These are phyloP conservation scores for Scedosporium aurantiacum DNA, from an alignment of 2,329 filamentous ascomycete genomes.

Conservation along the genomic window DNA sequence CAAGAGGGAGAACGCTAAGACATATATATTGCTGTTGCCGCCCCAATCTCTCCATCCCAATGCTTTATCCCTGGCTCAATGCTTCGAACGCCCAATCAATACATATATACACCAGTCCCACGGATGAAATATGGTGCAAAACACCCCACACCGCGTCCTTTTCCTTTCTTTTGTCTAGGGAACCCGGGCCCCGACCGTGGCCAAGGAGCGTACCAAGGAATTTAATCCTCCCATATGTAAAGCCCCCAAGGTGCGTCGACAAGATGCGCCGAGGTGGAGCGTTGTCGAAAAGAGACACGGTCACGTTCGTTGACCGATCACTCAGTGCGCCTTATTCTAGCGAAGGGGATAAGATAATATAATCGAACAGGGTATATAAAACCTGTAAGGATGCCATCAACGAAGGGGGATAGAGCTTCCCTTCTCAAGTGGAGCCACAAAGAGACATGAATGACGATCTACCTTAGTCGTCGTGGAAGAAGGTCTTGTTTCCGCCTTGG, in stretches of 20 bases:
- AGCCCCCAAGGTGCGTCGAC: not conserved
- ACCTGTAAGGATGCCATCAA: not conserved
- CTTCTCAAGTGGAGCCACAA: not conserved
- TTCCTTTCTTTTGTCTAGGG: not conserved
- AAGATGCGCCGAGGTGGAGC: not conserved
- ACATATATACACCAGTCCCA: not conserved
- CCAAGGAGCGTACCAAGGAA: not conserved
- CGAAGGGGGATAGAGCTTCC: not conserved
- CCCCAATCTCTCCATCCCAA: not conserved
- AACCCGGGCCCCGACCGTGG: not conserved
- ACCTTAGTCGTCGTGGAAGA: conserved; percentile 36
- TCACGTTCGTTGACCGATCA: no score
- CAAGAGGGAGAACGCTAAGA: not conserved
- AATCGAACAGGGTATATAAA: not conserved
- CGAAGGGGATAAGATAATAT: not conserved
- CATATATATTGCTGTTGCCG: not conserved
- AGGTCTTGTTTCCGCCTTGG: conserved; percentile 33
- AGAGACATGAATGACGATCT: not conserved
- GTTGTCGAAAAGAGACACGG: no score
- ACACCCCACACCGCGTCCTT: not conserved
- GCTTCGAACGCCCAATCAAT: conserved; percentile 1
- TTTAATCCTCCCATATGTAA: not conserved
- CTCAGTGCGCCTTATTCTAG: not conserved
- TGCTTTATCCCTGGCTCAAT: not conserved
- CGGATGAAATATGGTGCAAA: not conserved